phyloP scores from a whole-genome alignment of 2,329 filamentous ascomycete genomes.

The Scopulariopsis brevicaulis region DNA sequence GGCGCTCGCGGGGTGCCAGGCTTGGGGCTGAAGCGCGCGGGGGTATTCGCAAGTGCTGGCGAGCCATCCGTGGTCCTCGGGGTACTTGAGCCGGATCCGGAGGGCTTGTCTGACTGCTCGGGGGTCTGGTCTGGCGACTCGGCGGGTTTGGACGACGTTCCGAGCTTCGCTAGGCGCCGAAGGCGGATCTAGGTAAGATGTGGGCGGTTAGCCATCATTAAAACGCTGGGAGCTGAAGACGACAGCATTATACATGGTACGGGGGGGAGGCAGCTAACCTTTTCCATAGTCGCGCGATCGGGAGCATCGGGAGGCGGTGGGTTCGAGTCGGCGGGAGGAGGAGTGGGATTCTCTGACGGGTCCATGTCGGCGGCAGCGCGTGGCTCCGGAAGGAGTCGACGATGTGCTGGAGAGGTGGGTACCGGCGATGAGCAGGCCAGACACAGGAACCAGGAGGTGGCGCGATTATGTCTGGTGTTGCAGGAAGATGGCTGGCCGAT shows the following conservation, averaged over 20 bases:
- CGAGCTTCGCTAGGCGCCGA: conserved; percentile 38
- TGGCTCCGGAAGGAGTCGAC: not conserved
- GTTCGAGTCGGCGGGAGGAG: not conserved
- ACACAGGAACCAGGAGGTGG: not conserved
- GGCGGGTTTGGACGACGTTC: conserved; percentile 1
- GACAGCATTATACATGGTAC: not conserved
- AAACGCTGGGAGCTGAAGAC: not conserved
- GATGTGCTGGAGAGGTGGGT: not conserved
- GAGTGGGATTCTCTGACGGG: conserved; percentile 27
- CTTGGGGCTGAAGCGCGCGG: conserved; percentile 21
- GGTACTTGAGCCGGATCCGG: conserved; percentile 10
- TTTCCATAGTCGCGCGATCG: conserved; percentile 47
- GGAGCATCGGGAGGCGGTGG: conserved; percentile 33
- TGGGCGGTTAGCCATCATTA: conserved; percentile 7
- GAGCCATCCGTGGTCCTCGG: not conserved
- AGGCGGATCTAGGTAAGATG: conserved; percentile 27
- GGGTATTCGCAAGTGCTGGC: conserved; percentile 14
- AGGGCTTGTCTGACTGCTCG: conserved; percentile 14
- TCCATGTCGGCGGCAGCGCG: conserved; percentile 24
- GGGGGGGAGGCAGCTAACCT: conserved; percentile 20
- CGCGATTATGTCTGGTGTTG: not conserved
- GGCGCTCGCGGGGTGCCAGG: conserved; percentile 10
- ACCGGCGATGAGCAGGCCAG: not conserved
- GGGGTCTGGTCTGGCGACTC: conserved; percentile 14
- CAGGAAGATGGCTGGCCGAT: not conserved